Percentiles rank a stretch among this genome's conserved stretches.
phyloP scores from a whole-genome alignment of 306 rosid genomes.

The Lablab purpureus region DNA sequence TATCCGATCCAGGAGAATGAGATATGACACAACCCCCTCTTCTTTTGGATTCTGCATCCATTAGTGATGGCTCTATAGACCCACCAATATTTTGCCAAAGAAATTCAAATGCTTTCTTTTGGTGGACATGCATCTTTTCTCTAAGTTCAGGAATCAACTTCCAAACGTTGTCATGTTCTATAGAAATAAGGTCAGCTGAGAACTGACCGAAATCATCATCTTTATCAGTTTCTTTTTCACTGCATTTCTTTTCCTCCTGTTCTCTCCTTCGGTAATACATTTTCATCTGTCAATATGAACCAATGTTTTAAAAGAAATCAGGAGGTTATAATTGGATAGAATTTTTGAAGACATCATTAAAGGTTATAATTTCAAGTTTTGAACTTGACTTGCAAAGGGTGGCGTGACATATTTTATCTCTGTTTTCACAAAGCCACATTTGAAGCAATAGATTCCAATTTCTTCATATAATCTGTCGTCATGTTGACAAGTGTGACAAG shows the following conservation, averaged over 20 bases:
- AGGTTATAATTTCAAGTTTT: neutral
- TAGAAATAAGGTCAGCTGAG: neutral
- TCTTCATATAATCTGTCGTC: neutral
- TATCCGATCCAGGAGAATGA: slow-evolving; percentile 68
- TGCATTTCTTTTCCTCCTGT: neutral
- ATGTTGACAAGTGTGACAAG: neutral
- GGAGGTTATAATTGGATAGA: neutral
- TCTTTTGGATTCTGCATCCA: slow-evolving; percentile 57
- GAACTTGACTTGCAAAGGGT: neutral
- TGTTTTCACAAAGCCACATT: neutral
- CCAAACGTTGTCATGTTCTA: neutral
- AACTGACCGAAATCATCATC: neutral
- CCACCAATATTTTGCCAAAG: slow-evolving; percentile 72
- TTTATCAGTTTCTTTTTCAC: neutral
- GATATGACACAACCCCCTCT: slow-evolving; percentile 60
- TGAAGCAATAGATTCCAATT: neutral
- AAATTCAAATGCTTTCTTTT: neutral
- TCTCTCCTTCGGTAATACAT: neutral
- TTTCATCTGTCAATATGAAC: neutral
- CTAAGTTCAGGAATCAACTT: neutral
- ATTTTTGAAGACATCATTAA: neutral
- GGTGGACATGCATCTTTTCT: neutral
- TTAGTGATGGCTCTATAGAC: slow-evolving; percentile 63
- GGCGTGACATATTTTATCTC: neutral
- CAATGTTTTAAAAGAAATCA: neutral